phyloP scores from a whole-genome alignment of 1,284 basidiomycete genomes.

The Microbotryum violaceum region DNA sequence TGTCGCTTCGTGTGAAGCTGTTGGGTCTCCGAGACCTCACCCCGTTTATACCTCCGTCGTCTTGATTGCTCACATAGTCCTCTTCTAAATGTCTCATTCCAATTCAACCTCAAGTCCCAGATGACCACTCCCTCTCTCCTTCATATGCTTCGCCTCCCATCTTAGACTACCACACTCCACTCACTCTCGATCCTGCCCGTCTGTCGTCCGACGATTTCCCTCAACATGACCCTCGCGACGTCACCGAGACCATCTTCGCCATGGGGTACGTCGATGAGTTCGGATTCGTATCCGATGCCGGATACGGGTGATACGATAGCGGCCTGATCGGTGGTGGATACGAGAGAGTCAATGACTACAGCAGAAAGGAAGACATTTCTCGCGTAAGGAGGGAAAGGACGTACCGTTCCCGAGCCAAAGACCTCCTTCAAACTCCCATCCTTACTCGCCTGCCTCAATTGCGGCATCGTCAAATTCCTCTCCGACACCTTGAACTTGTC shows the following conservation, averaged over 20 bases:
- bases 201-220: constrained; percentile 81
- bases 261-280: constrained; percentile 71
- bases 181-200: constrained; percentile 72
- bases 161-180: constrained; percentile 50
- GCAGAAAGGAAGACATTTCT: not conserved
- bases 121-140: too few species aligned
- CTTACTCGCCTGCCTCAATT: constrained; percentile 67
- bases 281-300: constrained; percentile 57
- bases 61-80: too few species aligned
- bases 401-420: constrained; percentile 76
- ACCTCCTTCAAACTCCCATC: constrained; percentile 80
- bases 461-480: constrained; percentile 79
- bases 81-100: too few species aligned
- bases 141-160: not conserved
- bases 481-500: constrained; percentile 68
- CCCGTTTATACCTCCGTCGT: too few species aligned
- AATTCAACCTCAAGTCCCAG: too few species aligned
- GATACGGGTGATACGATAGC: constrained; percentile 47
- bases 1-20: too few species aligned
- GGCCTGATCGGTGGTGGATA: constrained; percentile 43
- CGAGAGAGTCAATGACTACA: not conserved
- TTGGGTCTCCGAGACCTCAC: too few species aligned
- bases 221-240: constrained; percentile 70
- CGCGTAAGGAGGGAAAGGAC: not conserved
- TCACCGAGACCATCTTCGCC: constrained; percentile 58